A percentile compares a stretch with the other conserved stretches of the same genome.
Conservation (phyloP, 179 eudicot genomes). For the Beta lomatogona region DNA sequence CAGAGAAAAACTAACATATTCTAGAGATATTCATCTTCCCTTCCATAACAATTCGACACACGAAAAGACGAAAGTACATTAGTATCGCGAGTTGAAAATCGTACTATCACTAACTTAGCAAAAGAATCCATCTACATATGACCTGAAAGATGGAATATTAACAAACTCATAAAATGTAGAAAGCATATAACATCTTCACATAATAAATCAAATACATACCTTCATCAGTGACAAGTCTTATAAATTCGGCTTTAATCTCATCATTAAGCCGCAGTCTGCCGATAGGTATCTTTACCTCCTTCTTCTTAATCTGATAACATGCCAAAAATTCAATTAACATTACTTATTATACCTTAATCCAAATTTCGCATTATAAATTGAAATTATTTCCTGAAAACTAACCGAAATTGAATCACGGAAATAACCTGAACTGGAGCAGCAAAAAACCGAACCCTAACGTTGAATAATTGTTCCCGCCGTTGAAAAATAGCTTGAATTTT, state of each 20-base stretch:
- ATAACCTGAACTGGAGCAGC: conserved; percentile 71
- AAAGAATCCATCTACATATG: background rate
- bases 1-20: background rate
- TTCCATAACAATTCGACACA: too few species aligned
- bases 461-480: conserved; percentile 21
- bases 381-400: conserved; percentile 3
- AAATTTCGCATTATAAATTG: background rate
- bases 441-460: conserved; percentile 50
- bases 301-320: conserved; percentile 47
- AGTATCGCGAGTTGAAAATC: background rate
- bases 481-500: conserved; percentile 11
- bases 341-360: background rate
- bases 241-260: conserved; percentile 47
- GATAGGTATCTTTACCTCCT: conserved; percentile 38
- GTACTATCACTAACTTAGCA: background rate
- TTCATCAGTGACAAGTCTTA: conserved; percentile 74
- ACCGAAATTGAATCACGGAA: conserved; percentile 21
- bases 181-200: background rate
- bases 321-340: conserved; percentile 15
- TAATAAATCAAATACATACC: conserved; percentile 31
- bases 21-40: too few species aligned
- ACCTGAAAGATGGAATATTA: background rate
- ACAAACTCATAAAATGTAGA: background rate
- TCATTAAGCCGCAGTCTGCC: conserved; percentile 63
- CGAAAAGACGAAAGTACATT: too few species aligned